Conservation (phyloP, 192 early-diverging fungal species). For the Pilobolus umbonatus region DNA sequence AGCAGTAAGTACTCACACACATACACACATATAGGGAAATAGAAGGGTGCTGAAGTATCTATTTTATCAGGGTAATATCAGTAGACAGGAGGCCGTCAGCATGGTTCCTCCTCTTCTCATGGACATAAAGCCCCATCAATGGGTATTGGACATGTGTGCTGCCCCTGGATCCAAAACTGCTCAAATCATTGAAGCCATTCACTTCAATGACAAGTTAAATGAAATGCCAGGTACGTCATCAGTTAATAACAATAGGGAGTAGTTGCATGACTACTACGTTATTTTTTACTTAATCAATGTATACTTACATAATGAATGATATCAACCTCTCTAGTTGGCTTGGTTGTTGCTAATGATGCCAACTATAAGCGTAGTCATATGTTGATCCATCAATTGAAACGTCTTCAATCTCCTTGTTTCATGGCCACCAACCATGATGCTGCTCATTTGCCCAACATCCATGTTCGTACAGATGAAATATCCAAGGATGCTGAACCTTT, state of each 20-base stretch:
- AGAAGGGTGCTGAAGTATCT: not conserved
- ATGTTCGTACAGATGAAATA: slow-evolving; percentile 21
- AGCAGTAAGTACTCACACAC: slow-evolving; percentile 40
- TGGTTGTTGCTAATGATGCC: slow-evolving; percentile 97
- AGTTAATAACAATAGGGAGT: too few relatives aligned
- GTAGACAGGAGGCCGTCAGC: slow-evolving; percentile 92
- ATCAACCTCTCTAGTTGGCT: slow-evolving; percentile 47
- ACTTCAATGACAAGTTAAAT: slow-evolving; percentile 52
- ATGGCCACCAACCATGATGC: slow-evolving; percentile 97
- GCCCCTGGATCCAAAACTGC: slow-evolving; percentile 98
- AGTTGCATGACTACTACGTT: too few relatives aligned
- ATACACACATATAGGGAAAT: not conserved
- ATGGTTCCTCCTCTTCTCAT: slow-evolving; percentile 97
- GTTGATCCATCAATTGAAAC: slow-evolving; percentile 94
- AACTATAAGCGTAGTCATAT: slow-evolving; percentile 87
- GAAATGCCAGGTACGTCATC: slow-evolving; percentile 43
- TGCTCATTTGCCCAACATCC: slow-evolving; percentile 77
- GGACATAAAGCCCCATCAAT: slow-evolving; percentile 84
- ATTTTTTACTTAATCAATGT: not conserved
- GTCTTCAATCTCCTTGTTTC: slow-evolving; percentile 88
- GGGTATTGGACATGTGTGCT: slow-evolving; percentile 90
- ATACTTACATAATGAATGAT: not conserved
- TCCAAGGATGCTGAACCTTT: not conserved
- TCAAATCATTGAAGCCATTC: slow-evolving; percentile 81
- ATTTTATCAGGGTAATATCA: slow-evolving; percentile 79